Base-by-base conservation (phyloP, 2,329 filamentous ascomycete species). In the Ceratocystis destructans region DNA sequence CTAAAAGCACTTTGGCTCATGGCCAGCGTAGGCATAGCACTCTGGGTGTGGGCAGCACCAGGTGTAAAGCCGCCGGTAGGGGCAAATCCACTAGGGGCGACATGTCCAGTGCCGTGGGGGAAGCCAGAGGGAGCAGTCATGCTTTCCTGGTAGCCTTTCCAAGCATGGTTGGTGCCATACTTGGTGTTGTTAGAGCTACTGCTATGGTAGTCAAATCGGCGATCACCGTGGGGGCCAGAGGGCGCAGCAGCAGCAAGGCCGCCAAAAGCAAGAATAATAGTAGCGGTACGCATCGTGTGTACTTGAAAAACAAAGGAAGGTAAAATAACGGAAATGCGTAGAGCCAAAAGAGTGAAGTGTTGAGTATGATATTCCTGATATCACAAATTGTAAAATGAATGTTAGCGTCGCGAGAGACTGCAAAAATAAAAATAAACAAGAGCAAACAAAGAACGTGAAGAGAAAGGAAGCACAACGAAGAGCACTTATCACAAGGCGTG, bases 261-360 rank as follows among this genome's bases (percentile, higher is more conserved):
- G n/a, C 46, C 25, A 44, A 68, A 55, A 31, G 59, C 48, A 20
- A 65, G 33, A 8, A 65, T 5, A 53, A 48, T 17, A 31, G 63
- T 25, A 44, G 66, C 44, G 25, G 50, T 25, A 48, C 66, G 66
- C 66, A 67, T 67, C 31, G 12, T 64, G 55, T 10, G 61, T 48
- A 33, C 6, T 50, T 6, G n/a, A 20, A 12, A 28, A 31, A 7
- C 12, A 61, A 10, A 53, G 10, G 5, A 59, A 22, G 41, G n/a
- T 15, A 59, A 17, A 15, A 20, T 0, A 31, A 20, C 17, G 6
- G 22, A 33, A 50, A 17, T 31, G 4, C 8, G 12, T 25, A 55
- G 20, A 5, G 20, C 5, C 10, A 33, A 12, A 31, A 17, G 53
- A 33, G 53, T n/a, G 28, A 17, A 57, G 15, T 31, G 17, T 2